These are phyloP conservation scores for Leucaena leucocephala DNA, from an alignment of 306 rosid species.

Conservation along the genomic window DNA sequence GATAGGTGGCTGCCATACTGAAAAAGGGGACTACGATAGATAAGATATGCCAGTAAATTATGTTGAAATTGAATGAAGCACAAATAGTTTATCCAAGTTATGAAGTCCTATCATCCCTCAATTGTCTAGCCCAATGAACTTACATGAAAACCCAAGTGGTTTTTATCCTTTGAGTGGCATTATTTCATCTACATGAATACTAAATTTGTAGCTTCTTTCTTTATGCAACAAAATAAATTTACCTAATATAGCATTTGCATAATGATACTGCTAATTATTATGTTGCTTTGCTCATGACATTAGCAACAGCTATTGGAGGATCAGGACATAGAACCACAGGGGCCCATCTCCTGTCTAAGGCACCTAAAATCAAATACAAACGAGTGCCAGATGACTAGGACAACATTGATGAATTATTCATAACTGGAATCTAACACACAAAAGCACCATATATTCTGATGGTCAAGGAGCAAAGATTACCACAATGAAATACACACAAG, in stretches of 20 bases:
- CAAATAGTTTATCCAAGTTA: constrained; percentile 1
- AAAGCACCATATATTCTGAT: constrained; percentile 24
- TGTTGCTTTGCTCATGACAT: constrained; percentile 29
- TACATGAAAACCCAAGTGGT: not conserved
- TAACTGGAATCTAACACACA: constrained; percentile 26
- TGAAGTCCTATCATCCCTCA: not conserved
- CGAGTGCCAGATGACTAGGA: constrained; percentile 34
- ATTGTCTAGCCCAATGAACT: not conserved
- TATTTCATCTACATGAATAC: not conserved
- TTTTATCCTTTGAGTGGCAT: not conserved
- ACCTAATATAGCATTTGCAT: constrained; percentile 29
- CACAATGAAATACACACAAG: constrained; percentile 13
- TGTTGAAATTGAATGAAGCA: constrained; percentile 17
- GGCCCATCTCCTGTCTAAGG: constrained; percentile 34
- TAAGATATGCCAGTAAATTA: constrained; percentile 5
- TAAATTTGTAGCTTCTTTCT: not conserved
- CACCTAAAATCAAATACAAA: constrained; percentile 39
- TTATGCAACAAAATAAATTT: not conserved
- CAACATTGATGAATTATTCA: constrained; percentile 20
- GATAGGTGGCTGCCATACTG: constrained; percentile 20
- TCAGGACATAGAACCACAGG: constrained; percentile 20
- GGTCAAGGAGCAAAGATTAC: constrained; percentile 21
- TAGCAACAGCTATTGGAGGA: constrained; percentile 30
- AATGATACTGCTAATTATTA: constrained; percentile 29
- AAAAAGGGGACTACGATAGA: constrained; percentile 30